These are phyloP conservation scores for Rhytidhysteron rufulum DNA, from an alignment of 2,329 filamentous ascomycete genomes.

Conservation along the genomic window DNA sequence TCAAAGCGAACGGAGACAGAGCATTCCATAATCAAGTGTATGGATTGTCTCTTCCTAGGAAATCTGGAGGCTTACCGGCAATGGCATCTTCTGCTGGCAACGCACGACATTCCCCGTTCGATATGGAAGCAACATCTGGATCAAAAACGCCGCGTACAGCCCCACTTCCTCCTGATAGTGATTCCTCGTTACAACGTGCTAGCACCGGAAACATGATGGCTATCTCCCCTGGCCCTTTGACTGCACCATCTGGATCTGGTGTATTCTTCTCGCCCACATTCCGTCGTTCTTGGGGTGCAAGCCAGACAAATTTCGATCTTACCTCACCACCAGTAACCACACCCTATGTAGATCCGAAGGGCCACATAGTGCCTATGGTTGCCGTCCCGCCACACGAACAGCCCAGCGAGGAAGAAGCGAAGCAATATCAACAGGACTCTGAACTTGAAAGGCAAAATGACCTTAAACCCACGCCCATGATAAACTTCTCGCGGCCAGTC, in stretches of 20 bases:
- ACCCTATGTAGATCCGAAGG: constrained; percentile 36
- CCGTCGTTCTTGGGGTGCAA: constrained; percentile 39
- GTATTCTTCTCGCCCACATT: constrained; percentile 32
- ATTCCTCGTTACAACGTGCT: constrained; percentile 43
- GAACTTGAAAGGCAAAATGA: constrained; percentile 9
- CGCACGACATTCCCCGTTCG: constrained; percentile 30
- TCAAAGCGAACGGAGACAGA: constrained; percentile 31
- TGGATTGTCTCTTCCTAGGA: constrained; percentile 17
- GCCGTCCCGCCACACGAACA: constrained; percentile 25
- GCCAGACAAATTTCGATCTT: constrained; percentile 30
- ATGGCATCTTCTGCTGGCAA: constrained; percentile 19
- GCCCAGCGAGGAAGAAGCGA: constrained; percentile 6
- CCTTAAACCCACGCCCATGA: constrained; percentile 17
- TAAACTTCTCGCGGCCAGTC: constrained; percentile 38
- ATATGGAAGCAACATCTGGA: constrained; percentile 24
- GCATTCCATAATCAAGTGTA: constrained; percentile 28
- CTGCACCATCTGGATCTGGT: constrained; percentile 35
- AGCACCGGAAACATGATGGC: constrained; percentile 39
- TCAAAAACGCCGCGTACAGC: constrained; percentile 35
- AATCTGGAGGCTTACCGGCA: constrained; percentile 28
- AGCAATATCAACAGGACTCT: constrained; percentile 9
- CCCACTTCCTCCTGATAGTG: constrained; percentile 44
- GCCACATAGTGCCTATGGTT: constrained; percentile 33
- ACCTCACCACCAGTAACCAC: constrained; percentile 21
- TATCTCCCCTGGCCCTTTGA: constrained; percentile 41